A percentile compares a stretch with the other conserved stretches of the same genome.
Conservation (phyloP, 1,139 yeast species). For the Pneumocystis murina region DNA sequence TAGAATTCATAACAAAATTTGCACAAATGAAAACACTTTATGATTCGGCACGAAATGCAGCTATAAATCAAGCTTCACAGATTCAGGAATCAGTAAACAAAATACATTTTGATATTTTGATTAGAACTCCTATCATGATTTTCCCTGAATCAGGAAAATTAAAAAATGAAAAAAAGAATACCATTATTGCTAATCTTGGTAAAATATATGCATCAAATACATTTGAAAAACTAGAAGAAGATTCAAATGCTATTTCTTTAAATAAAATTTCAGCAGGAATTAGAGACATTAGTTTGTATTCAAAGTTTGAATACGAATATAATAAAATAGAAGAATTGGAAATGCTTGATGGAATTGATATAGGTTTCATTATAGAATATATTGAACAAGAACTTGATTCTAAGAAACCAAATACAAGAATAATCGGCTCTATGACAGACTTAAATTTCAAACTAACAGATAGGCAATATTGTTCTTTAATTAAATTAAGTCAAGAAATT, state of each 20-base stretch:
- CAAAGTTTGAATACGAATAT: conserved; percentile 40
- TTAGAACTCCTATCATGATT: conserved; percentile 69
- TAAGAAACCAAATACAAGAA: conserved; percentile 37
- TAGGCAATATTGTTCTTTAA: conserved; percentile 48
- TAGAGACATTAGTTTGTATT: conserved; percentile 49
- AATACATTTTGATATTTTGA: conserved; percentile 54
- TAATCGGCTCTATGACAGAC: conserved; percentile 51
- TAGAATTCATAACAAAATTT: conserved; percentile 57
- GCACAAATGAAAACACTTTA: conserved; percentile 74
- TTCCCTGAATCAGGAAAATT: conserved; percentile 44
- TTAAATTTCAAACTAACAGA: conserved; percentile 61
- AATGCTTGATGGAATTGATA: conserved; percentile 55
- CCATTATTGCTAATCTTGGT: conserved; percentile 62
- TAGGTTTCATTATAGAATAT: conserved; percentile 47
- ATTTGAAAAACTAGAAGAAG: conserved; percentile 28
- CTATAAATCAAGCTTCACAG: conserved; percentile 51
- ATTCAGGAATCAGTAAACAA: conserved; percentile 42
- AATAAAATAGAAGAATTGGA: conserved; percentile 39
- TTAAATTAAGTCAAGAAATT: conserved; percentile 42
- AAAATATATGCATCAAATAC: conserved; percentile 59
- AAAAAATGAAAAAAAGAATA: conserved; percentile 36
- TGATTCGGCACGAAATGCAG: conserved; percentile 79
- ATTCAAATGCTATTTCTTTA: conserved; percentile 22
- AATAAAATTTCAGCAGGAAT: conserved; percentile 53
- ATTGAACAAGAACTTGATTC: conserved; percentile 29